Evolutionary conservation across 1,139 yeast genomes (phyloP).

Genomic region (Geotrichum klebahnii): DNA sequence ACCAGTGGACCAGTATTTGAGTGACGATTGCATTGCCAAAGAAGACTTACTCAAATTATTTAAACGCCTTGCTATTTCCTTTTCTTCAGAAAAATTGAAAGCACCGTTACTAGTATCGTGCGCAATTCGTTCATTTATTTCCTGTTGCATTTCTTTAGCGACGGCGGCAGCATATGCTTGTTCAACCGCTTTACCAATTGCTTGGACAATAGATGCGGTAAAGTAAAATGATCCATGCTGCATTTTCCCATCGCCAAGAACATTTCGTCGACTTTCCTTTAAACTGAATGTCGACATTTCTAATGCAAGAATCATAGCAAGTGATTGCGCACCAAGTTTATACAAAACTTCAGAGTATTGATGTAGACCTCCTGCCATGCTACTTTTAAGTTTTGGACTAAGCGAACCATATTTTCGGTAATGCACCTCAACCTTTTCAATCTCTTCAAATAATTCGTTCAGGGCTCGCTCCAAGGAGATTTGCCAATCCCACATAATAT

Average conservation of each 20-base stretch:
- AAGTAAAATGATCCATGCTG: slow-evolving; percentile 1
- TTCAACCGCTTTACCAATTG: slow-evolving; percentile 20
- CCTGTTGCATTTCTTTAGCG: slow-evolving; percentile 1
- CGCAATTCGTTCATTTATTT: slow-evolving; percentile 1
- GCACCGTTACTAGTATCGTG: slow-evolving; percentile 1
- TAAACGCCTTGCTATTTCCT: slow-evolving; percentile 5
- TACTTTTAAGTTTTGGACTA: background rate
- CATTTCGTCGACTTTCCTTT: slow-evolving; percentile 5
- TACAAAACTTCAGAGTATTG: slow-evolving; percentile 9
- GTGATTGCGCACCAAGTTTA: slow-evolving; percentile 42
- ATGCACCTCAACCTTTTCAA: slow-evolving; percentile 4
- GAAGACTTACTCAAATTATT: slow-evolving; percentile 45
- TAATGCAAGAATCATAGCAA: slow-evolving; percentile 18
- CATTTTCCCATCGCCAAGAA: background rate
- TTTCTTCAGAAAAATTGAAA: slow-evolving; percentile 5
- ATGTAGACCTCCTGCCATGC: slow-evolving; percentile 11
- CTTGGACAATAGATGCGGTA: slow-evolving; percentile 8
- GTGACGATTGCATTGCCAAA: slow-evolving; percentile 28
- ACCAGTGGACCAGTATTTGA: slow-evolving; percentile 39
- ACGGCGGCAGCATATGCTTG: slow-evolving; percentile 16
- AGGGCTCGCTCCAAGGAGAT: slow-evolving; percentile 9
- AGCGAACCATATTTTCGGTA: background rate
- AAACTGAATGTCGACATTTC: slow-evolving; percentile 20
- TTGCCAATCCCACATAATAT: slow-evolving; percentile 18
- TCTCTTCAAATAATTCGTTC: slow-evolving; percentile 12